phyloP scores from a whole-genome alignment of 2,329 filamentous ascomycete genomes.

The Mycosphaerelloides madeirae region DNA sequence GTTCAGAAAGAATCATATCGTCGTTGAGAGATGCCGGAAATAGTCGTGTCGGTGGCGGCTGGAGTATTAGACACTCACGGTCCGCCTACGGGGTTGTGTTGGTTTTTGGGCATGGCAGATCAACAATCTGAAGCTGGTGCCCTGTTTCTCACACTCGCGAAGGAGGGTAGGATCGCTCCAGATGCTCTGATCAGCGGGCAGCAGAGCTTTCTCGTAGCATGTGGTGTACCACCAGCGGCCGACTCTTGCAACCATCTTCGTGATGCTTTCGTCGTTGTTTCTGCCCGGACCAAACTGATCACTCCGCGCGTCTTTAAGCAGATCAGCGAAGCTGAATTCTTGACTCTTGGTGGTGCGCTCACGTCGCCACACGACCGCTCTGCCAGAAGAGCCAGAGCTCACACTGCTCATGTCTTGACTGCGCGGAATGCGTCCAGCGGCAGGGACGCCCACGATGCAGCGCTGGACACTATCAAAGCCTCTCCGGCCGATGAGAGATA shows the following conservation, averaged over 20 bases:
- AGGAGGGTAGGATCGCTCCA: conserved; percentile 74
- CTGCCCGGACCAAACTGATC: conserved; percentile 27
- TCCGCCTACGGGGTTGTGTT: conserved; percentile 41
- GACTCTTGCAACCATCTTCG: conserved; percentile 85
- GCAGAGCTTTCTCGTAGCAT: conserved; percentile 68
- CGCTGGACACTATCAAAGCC: conserved; percentile 70
- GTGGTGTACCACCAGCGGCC: conserved; percentile 95
- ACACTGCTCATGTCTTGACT: conserved; percentile 30
- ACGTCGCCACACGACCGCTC: conserved; percentile 8
- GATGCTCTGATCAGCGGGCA: conserved; percentile 56
- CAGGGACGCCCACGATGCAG: conserved; percentile 73
- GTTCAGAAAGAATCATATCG: neutral
- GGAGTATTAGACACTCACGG: conserved; percentile 43
- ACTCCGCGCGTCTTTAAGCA: conserved; percentile 48
- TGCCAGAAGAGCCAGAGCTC: conserved; percentile 23
- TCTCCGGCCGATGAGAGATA: conserved; percentile 62
- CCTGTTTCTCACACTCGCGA: conserved; percentile 77
- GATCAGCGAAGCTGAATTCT: conserved; percentile 25
- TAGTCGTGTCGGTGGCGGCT: neutral
- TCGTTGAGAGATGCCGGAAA: conserved; percentile 1
- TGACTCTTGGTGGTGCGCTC: conserved; percentile 2
- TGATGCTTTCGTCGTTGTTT: conserved; percentile 74
- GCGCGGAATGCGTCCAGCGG: conserved; percentile 49
- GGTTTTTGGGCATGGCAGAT: conserved; percentile 89
- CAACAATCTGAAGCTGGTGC: conserved; percentile 82